These are phyloP conservation scores for Neolentinus lepideus DNA, from an alignment of 1,284 basidiomycete species.

Conservation along the genomic window DNA sequence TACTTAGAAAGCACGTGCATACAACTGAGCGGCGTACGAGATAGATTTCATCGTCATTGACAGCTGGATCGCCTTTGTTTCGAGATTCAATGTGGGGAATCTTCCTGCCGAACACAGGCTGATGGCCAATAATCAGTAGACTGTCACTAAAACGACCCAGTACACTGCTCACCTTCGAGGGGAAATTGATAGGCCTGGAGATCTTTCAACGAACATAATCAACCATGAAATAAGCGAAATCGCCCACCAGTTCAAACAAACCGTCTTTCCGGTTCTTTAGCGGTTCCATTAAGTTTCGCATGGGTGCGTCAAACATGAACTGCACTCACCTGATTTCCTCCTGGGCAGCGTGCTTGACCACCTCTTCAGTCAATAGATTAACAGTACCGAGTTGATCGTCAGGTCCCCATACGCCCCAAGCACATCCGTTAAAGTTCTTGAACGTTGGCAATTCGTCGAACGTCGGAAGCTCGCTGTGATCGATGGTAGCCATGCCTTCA, in stretches of 20 bases:
- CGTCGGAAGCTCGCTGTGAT: slow-evolving; percentile 31
- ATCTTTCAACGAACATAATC: slow-evolving; percentile 1
- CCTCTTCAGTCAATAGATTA: slow-evolving; percentile 59
- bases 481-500: not conserved
- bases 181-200: slow-evolving; percentile 60
- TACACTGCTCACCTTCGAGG: slow-evolving; percentile 38
- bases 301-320: slow-evolving; percentile 8
- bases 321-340: slow-evolving; percentile 53
- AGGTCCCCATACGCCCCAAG: slow-evolving; percentile 68
- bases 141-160: not conserved
- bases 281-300: not conserved
- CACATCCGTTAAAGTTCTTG: slow-evolving; percentile 53
- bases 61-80: slow-evolving; percentile 19
- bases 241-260: slow-evolving; percentile 57
- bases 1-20: not conserved
- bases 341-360: slow-evolving; percentile 51
- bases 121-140: not conserved
- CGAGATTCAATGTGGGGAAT: slow-evolving; percentile 43
- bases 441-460: slow-evolving; percentile 59
- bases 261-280: slow-evolving; percentile 43
- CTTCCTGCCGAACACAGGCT: slow-evolving; percentile 55
- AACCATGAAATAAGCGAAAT: not conserved
- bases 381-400: slow-evolving; percentile 68
- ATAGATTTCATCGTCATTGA: slow-evolving; percentile 55
- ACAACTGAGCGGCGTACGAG: slow-evolving; percentile 36